A percentile compares a stretch with the other conserved stretches of the same genome.
Conservation (phyloP, 202 grass and related monocot genomes). For the Carex sylvatica region DNA sequence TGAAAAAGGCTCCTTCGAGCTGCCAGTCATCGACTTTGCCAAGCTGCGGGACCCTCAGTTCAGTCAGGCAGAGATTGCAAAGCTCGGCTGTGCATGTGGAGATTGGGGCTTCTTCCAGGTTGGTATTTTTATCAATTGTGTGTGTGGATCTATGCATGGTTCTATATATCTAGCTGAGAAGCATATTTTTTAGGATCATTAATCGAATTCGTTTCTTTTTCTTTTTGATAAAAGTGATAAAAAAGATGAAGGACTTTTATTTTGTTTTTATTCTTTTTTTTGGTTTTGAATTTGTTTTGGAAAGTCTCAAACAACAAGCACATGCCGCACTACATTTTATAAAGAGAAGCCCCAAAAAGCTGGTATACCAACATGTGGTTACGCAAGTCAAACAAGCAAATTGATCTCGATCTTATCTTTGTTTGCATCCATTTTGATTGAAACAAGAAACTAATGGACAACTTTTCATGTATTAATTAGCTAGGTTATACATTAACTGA, state of each 20-base stretch:
- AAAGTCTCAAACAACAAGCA: not conserved
- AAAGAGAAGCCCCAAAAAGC: not conserved
- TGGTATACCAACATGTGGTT: too few relatives aligned
- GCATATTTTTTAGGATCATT: not conserved
- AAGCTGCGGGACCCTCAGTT: constrained; percentile 37
- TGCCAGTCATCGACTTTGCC: constrained; percentile 46
- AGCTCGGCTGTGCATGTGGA: constrained; percentile 43
- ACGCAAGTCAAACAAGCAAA: too few relatives aligned
- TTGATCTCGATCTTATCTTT: not conserved
- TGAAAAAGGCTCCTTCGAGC: not conserved
- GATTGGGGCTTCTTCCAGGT: constrained; percentile 75
- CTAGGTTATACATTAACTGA: not conserved
- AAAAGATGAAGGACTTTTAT: too few relatives aligned
- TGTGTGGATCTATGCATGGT: not conserved
- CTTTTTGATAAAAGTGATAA: too few relatives aligned
- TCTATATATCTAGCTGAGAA: not conserved
- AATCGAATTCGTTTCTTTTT: too few relatives aligned
- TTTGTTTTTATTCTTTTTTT: too few relatives aligned
- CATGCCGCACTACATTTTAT: too few relatives aligned
- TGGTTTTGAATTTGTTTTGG: too few relatives aligned
- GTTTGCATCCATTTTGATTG: not conserved
- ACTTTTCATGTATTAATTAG: not conserved
- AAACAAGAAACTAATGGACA: not conserved
- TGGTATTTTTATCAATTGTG: not conserved
- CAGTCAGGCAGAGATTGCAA: constrained; percentile 34